A percentile compares a stretch with the other conserved stretches of the same genome.
Evolutionary conservation across 2,329 filamentous ascomycete species (phyloP).

Genomic region (Neoarthrinium moseri): DNA sequence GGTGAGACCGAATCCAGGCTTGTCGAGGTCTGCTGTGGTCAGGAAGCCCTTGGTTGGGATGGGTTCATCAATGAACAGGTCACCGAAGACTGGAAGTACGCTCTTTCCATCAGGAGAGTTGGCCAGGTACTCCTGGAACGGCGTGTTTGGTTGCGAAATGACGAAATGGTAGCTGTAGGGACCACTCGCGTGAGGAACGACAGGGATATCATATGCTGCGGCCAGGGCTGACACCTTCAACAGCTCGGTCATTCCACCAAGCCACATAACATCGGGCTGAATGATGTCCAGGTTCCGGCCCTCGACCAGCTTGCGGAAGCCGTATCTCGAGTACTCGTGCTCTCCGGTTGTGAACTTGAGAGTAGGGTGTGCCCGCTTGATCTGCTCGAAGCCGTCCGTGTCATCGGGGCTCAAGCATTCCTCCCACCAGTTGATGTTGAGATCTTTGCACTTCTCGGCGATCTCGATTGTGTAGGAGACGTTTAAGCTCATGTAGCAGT

Average conservation of each 20-base stretch:
- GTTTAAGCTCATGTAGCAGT: conserved; percentile 96
- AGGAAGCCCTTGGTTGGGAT: conserved; percentile 82
- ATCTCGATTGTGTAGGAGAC: conserved; percentile 91
- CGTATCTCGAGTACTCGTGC: conserved; percentile 92
- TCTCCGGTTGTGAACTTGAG: conserved; percentile 95
- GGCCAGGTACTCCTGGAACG: conserved; percentile 94
- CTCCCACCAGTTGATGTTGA: conserved; percentile 97
- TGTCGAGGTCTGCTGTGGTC: conserved; percentile 76
- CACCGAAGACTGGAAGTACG: conserved; percentile 87
- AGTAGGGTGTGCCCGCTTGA: conserved; percentile 87
- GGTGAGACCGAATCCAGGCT: conserved; percentile 87
- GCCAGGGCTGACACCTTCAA: conserved; percentile 88
- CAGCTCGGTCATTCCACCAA: conserved; percentile 88
- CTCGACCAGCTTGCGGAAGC: conserved; percentile 92
- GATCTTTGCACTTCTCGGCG: conserved; percentile 70
- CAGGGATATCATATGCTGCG: conserved; percentile 88
- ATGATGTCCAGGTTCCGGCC: conserved; percentile 90
- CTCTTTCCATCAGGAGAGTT: conserved; percentile 90
- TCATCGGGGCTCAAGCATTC: conserved; percentile 91
- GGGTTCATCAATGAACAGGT: conserved; percentile 86
- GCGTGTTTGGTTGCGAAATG: conserved; percentile 86
- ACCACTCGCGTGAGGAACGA: conserved; percentile 91
- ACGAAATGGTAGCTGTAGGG: conserved; percentile 97
- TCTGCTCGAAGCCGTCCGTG: conserved; percentile 82
- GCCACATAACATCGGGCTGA: conserved; percentile 97